Conservation (phyloP, 768 basidiomycete species). For the Mycena kentingensis region DNA sequence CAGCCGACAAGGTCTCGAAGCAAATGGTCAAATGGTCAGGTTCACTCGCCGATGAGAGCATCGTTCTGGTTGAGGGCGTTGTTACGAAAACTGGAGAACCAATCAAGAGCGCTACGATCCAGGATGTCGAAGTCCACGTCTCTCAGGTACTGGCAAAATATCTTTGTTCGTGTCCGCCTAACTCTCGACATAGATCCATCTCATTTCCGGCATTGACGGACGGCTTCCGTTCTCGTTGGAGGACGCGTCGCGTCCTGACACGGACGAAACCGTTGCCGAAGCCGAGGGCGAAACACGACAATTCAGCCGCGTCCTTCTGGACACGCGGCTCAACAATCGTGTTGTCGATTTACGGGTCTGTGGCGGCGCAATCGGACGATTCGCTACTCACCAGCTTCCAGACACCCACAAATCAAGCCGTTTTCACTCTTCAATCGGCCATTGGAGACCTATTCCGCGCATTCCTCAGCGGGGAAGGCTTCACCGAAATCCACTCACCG, state of each 20-base stretch:
- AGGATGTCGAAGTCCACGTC: slow-evolving; percentile 86
- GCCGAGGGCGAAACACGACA: slow-evolving; percentile 45
- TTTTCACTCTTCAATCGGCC: slow-evolving; percentile 90
- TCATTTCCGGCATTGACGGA: slow-evolving; percentile 77
- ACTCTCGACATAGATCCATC: slow-evolving; percentile 61
- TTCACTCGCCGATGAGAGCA: slow-evolving; percentile 78
- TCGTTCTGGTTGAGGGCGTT: slow-evolving; percentile 85
- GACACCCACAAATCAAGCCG: slow-evolving; percentile 94
- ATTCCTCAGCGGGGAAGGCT: slow-evolving; percentile 70
- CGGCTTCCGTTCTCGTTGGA: slow-evolving; percentile 90
- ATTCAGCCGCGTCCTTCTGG: slow-evolving; percentile 81
- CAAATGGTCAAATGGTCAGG: slow-evolving; percentile 97
- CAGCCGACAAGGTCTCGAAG: slow-evolving; percentile 81
- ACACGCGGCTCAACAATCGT: slow-evolving; percentile 93
- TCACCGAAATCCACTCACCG: slow-evolving; percentile 95
- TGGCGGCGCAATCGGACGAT: slow-evolving; percentile 11
- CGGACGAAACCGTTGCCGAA: slow-evolving; percentile 58
- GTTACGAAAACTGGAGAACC: slow-evolving; percentile 77
- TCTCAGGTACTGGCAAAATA: slow-evolving; percentile 58
- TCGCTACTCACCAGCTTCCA: slow-evolving; percentile 31
- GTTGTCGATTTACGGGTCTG: slow-evolving; percentile 89
- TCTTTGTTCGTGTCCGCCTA: slow-evolving; percentile 2
- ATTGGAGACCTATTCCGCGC: slow-evolving; percentile 88
- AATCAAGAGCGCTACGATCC: slow-evolving; percentile 90
- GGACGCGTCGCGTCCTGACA: slow-evolving; percentile 86